A percentile compares a stretch with the other conserved stretches of the same genome.
Conservation (phyloP, 1,139 yeast species). For the Nematodospora anomalae region DNA sequence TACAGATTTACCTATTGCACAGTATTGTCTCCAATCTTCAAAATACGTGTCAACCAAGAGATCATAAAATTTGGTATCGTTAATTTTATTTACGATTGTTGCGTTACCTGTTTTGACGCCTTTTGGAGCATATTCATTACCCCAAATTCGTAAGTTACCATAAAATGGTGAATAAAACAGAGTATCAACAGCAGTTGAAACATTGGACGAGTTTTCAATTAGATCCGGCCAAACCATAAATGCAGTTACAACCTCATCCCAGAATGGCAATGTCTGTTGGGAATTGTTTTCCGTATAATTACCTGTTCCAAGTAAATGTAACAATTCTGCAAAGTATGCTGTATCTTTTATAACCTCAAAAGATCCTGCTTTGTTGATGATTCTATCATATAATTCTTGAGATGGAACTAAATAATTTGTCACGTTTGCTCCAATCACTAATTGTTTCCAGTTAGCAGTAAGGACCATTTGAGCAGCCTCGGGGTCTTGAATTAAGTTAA, state of each 20-base stretch:
- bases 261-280: slow-evolving; percentile 33
- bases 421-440: slow-evolving; percentile 40
- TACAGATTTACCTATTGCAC: slow-evolving; percentile 17
- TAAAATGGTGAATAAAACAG: slow-evolving; percentile 40
- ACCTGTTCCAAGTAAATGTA: slow-evolving; percentile 29
- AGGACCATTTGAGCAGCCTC: slow-evolving; percentile 44
- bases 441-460: slow-evolving; percentile 37
- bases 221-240: slow-evolving; percentile 35
- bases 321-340: slow-evolving; percentile 25
- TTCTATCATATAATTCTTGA: slow-evolving; percentile 32
- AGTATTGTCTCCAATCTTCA: slow-evolving; percentile 35
- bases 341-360: slow-evolving; percentile 21
- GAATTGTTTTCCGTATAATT: slow-evolving; percentile 27
- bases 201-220: slow-evolving; percentile 24
- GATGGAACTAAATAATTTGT: slow-evolving; percentile 40
- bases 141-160: slow-evolving; percentile 36
- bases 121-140: slow-evolving; percentile 30
- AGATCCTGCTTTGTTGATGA: slow-evolving; percentile 33
- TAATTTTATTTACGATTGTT: slow-evolving; percentile 29
- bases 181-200: slow-evolving; percentile 35
- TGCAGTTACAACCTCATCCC: slow-evolving; percentile 41
- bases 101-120: slow-evolving; percentile 32
- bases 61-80: slow-evolving; percentile 27
- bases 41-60: slow-evolving; percentile 28
- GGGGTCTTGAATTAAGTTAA: slow-evolving; percentile 43